A percentile compares a stretch with the other conserved stretches of the same genome.
phyloP scores from a whole-genome alignment of 2,329 filamentous ascomycete species.

The Aspergillus caelatus region DNA sequence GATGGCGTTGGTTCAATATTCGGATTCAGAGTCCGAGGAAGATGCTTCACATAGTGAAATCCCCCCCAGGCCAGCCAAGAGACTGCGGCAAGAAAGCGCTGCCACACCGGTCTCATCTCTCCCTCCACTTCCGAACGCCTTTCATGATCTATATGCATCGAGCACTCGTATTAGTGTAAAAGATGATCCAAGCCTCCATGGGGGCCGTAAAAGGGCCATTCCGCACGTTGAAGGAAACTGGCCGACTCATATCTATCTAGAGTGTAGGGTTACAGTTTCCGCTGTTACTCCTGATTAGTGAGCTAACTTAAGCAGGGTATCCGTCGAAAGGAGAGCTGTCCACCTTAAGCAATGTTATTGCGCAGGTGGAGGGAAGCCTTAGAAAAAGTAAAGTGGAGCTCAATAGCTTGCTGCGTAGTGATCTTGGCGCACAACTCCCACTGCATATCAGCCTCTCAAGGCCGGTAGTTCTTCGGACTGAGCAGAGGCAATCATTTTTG shows the following conservation, averaged over 20 bases:
- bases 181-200: slow-evolving; percentile 84
- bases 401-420: slow-evolving; percentile 72
- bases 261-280: slow-evolving; percentile 66
- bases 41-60: slow-evolving; percentile 21
- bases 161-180: slow-evolving; percentile 73
- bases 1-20: slow-evolving; percentile 70
- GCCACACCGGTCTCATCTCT: slow-evolving; percentile 42
- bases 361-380: slow-evolving; percentile 41
- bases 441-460: slow-evolving; percentile 90
- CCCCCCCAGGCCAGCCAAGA: slow-evolving; percentile 29
- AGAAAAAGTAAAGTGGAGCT: slow-evolving; percentile 48
- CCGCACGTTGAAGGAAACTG: slow-evolving; percentile 89
- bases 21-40: slow-evolving; percentile 47
- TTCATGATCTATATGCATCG: slow-evolving; percentile 88
- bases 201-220: slow-evolving; percentile 76
- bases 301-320: slow-evolving; percentile 39
- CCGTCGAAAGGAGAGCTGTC: slow-evolving; percentile 40
- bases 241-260: slow-evolving; percentile 89
- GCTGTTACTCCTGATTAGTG: slow-evolving; percentile 7
- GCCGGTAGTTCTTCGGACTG: slow-evolving; percentile 72
- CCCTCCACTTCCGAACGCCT: slow-evolving; percentile 76
- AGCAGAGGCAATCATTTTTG: slow-evolving; percentile 71
- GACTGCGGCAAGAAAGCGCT: slow-evolving; percentile 18
- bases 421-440: slow-evolving; percentile 75
- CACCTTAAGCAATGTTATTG: slow-evolving; percentile 34